A percentile compares a stretch with the other conserved stretches of the same genome.
phyloP scores from a whole-genome alignment of 169 alveolate species.

The Eimeria praecox region DNA sequence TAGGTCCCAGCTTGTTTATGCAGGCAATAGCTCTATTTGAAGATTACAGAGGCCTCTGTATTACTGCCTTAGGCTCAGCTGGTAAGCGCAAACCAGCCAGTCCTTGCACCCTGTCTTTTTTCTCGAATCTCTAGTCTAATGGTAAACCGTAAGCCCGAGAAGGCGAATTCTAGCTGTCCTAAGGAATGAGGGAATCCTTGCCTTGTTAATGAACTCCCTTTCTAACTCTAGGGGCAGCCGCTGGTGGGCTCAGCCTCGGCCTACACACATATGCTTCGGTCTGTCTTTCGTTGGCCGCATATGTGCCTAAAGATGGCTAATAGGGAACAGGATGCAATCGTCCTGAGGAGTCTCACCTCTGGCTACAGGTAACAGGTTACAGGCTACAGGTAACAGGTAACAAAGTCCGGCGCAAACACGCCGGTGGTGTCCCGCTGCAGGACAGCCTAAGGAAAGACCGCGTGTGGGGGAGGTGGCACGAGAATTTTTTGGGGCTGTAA shows the following conservation, averaged over 20 bases:
- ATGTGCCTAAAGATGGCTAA: not conserved
- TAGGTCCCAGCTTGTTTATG: not conserved
- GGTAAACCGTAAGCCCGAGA: not conserved
- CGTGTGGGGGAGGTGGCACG: constrained; percentile 70
- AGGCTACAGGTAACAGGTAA: not conserved
- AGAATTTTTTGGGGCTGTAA: constrained; percentile 8
- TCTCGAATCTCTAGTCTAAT: not conserved
- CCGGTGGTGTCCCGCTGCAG: not conserved
- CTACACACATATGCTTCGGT: too few species aligned
- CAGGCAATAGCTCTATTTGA: not conserved
- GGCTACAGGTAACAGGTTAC: too few species aligned
- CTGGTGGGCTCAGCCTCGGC: not conserved
- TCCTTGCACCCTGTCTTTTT: not conserved
- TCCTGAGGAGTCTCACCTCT: too few species aligned
- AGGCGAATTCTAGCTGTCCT: not conserved
- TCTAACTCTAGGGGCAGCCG: not conserved
- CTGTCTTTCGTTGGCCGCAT: not conserved
- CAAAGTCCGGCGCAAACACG: not conserved
- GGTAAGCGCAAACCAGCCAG: not conserved
- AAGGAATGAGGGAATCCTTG: not conserved
- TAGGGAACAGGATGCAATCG: too few species aligned
- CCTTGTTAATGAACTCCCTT: not conserved
- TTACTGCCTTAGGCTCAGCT: not conserved
- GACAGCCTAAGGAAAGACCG: constrained; percentile 18
- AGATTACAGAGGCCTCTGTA: not conserved